Base-by-base conservation (phyloP, 441 rosid genomes). In the Populus hybrid region DNA sequence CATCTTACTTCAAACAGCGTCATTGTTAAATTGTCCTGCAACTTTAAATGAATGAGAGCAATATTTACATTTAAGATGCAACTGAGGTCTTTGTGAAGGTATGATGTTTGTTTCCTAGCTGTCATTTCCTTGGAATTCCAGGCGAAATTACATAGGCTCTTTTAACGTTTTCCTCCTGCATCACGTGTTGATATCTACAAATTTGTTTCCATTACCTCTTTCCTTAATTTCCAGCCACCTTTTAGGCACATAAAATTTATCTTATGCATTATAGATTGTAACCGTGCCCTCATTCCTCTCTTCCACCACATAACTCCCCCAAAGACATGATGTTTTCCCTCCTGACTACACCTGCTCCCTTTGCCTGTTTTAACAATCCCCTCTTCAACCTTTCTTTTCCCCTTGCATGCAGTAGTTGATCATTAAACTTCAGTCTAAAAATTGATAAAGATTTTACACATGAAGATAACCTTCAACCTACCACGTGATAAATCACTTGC, bases 151-250 rank as follows among this genome's bases (percentile, higher is more conserved):
- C 29, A 26, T 7, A 42, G 31, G 61, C 50, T 23, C 20, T 12
- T 23, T 24, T 24, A 33, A 68, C 45, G 16, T 42, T 70, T 42
- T 70, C 11, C 0, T 42, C 59, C 11, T 20, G 24, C 61, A 70
- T 70, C 18, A 4, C 23, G 28, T 23, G 2, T 4, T 70, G 21
- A 12, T 70, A 16, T 29, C 16, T 40, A 9, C 28, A 42, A 7
- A 61, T 5, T 42, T 23, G n/a, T 66, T 28, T 50, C 71, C 42
- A 20, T 26, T 6, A 42, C 36, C 38, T 18, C 23, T 29, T 59
- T 33, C 36, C 45, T 75, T 21, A 53, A 18, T 36, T 74, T 74
- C 29, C 50, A 9, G 77, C 64, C 64, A 65, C 64, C 33, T 4
- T 42, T 45, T 66, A 45, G 72, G 78, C 12, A 9, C 21, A 5